Evolutionary conservation across 208 protist genomes (phyloP).

Genomic region (Strigomonas culicis): DNA sequence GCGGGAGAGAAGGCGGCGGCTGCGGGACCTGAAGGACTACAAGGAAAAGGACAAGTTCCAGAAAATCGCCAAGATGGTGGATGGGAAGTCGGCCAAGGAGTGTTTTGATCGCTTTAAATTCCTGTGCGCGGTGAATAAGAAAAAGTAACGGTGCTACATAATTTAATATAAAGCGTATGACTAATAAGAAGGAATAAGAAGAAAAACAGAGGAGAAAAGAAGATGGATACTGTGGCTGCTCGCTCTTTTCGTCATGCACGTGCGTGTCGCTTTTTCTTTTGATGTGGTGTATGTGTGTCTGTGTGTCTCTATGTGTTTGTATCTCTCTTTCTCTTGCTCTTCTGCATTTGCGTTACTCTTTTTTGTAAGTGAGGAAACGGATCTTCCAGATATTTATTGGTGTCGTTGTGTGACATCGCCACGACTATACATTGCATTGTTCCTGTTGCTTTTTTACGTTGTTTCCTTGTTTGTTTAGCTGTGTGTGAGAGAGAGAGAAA

Average conservation of each 20-base stretch:
- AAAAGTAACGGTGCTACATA: conserved; percentile 31
- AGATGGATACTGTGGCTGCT: neutral
- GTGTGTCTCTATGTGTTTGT: conserved; percentile 11
- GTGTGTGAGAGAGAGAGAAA: neutral
- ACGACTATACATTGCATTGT: conserved; percentile 7
- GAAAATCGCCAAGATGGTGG: conserved; percentile 91
- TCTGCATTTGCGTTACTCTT: too few relatives aligned
- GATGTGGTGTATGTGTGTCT: too few relatives aligned
- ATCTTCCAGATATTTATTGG: conserved; percentile 4
- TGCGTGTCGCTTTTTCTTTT: conserved; percentile 8
- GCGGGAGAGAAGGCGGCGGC: conserved; percentile 89
- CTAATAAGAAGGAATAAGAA: conserved; percentile 1
- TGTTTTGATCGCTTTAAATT: conserved; percentile 96
- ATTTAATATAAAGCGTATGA: neutral
- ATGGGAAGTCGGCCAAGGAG: conserved; percentile 95
- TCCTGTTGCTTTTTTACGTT: conserved; percentile 9
- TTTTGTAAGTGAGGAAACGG: too few relatives aligned
- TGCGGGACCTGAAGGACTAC: conserved; percentile 91
- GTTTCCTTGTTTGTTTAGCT: conserved; percentile 8
- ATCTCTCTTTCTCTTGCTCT: conserved; percentile 10
- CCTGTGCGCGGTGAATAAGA: conserved; percentile 90
- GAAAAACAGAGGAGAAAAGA: conserved; percentile 6
- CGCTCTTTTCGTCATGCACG: neutral
- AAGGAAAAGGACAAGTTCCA: conserved; percentile 96
- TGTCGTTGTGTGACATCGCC: neutral